Base-by-base conservation (phyloP, 345 rosid genomes). In the Pugionium cornutum region DNA sequence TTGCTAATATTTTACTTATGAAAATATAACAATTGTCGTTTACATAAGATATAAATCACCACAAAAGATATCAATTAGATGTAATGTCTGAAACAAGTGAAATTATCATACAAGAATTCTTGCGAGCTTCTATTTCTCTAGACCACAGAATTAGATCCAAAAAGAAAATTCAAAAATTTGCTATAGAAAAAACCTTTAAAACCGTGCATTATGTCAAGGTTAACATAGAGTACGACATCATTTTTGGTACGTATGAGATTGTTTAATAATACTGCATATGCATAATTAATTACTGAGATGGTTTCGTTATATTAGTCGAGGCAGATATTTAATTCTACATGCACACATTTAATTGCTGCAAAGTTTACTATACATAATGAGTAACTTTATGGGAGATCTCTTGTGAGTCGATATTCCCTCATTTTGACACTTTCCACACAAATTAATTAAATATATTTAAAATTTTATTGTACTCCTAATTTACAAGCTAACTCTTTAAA, bases 281-380 rank as follows among this genome's bases (percentile, higher is more conserved):
- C 57, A 53, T 49, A 39, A 3, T n/a, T 11, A 37, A n/a, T n/a
- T 47, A 27, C 47, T 34, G 4, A 34, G 6, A 61, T 31, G 27
- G 51, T 31, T 58, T 8, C 46, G 7, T 51, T 9, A 31, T 11
- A 36, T 25, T 32, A 43, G 62, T 66, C 10, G 42, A 42, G 4
- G 58, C 58, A 33, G 2, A 9, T 39, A 9, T 11, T 39, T 11
- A 28, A 2, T 48, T 41, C 1, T 6, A n/a, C 50, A 39, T 55
- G 45, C 7, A 55, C 46, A 28, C 46, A 39, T 27, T 1, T 37
- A 27, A 2, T 39, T 3, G 50, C 4, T 58, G 40, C 6, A 61
- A 59, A 46, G 43, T 25, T 47, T 47, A 47, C 53, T 35, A 43
- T 42, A 28, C 53, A 54, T 44, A 44, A 37, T 47, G 34, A 48